Base-by-base conservation (phyloP, 768 basidiomycete genomes). In the Termitomyces sp. region DNA sequence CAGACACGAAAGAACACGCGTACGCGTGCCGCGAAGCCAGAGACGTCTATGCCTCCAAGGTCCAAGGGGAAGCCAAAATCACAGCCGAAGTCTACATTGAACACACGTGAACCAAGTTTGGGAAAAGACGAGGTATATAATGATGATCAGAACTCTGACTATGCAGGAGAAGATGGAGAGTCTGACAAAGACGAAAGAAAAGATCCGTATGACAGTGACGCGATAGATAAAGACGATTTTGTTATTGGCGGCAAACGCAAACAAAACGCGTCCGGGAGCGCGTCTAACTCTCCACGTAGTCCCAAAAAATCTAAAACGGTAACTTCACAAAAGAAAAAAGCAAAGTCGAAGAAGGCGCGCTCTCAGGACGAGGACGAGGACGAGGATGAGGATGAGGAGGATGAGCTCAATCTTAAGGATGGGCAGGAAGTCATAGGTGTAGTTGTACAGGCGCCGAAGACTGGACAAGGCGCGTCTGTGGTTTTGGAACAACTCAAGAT, bases 381-480 rank as follows among this genome's bases (percentile, higher is more conserved):
- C 16, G 6, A 6, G 29, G 29, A 29, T 29, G 75, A 74, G 1
- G 74, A 67, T 22, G 79, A 78, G 2, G 75, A 74, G 1, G 74
- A 67, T 24, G 79, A 78, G 2, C 58, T 73, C 22, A 79, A 80
- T 3, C 67, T 87, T 56, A 75, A 78, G 52, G 85, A 88, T 5
- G 87, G 87, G 0, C 83, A 87, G 63, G 79, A 86, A 67, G 67
- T 92, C 9, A 86, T 90, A 1, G 93, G 93, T 0, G 75, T 72
- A 12, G 86, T 95, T 12, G 83, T 94, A 13, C 76, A 90, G 58
- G 93, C 92, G 13, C 92, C 92, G 0, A 92, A 78, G 63, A 85
- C 84, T 0, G 94, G 94, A n/a, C 80, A 80, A 72, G 90, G 91
- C 88, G 55, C 46, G 78, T 71, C 3, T 14, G 31, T 61, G 46